Percentiles rank a stretch among this genome's conserved stretches.
Conservation (phyloP, 2,329 filamentous ascomycete genomes). For the Thelonectria discophora region DNA sequence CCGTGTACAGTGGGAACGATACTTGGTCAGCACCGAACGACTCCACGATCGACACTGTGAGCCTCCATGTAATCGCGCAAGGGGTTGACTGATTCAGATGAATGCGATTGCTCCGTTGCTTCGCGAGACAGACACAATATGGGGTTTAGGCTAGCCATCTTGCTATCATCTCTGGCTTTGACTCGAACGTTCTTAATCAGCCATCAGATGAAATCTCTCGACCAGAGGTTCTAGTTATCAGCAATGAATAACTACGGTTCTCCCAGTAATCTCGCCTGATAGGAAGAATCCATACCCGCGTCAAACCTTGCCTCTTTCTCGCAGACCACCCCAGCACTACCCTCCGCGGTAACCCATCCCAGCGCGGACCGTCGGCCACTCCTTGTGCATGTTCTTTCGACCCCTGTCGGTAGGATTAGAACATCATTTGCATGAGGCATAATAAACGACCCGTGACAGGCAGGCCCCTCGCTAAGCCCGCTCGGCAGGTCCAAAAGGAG, state of each 20-base stretch:
- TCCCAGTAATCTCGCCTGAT: background rate
- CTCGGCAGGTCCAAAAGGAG: background rate
- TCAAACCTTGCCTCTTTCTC: background rate
- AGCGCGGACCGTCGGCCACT: background rate
- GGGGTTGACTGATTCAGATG: constrained; percentile 65
- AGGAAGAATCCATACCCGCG: background rate
- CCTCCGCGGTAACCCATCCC: background rate
- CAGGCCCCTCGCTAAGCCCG: background rate
- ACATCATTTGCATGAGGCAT: background rate
- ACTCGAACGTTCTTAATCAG: no score
- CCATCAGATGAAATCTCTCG: no score
- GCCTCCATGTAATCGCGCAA: no score
- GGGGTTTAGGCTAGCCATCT: no score
- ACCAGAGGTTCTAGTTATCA: no score
- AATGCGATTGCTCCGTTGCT: constrained; percentile 63
- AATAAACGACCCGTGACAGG: background rate
- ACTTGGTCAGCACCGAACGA: constrained; percentile 56
- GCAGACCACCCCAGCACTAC: background rate
- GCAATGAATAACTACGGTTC: background rate
- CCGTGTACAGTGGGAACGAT: constrained; percentile 68
- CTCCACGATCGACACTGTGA: constrained; percentile 68
- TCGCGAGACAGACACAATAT: constrained; percentile 57
- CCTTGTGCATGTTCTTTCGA: background rate
- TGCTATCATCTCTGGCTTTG: no score
- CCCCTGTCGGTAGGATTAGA: background rate